Evolutionary conservation across 2,329 filamentous ascomycete genomes (phyloP), one percentile per base, ranked within the genome.

Genomic region (Aspergillus sp.): DNA sequence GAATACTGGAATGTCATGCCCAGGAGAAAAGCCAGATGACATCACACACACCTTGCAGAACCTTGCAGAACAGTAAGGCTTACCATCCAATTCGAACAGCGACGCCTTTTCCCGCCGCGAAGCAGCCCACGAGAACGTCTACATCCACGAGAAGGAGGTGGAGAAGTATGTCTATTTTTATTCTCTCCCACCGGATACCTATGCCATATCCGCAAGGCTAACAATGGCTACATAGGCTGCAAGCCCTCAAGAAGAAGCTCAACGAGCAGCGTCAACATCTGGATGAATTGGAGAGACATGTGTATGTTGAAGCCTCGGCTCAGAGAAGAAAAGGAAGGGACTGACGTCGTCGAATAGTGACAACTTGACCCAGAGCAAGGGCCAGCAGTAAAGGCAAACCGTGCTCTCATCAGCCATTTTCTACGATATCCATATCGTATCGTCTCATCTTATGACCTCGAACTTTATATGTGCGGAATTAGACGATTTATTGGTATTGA

Each of bases 61-160:
- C 19, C 19, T 19, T 19, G 19, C 19, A 19, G 19, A 19, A 19
- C 19, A 19, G 19, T 19, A 36, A 39, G 26, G 47, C 53, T 61
- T 47, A 57, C 43, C 32, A 28, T 38, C 30, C 7, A 35, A 41
- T 58, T 19, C 19, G 19, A 19, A 19, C 56, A 94, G 91, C 59
- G 91, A 98, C 66, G 82, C 88, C 48, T 98, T 96, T 80, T 88
- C 84, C 73, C 85, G 85, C 73, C 88, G 93, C 60, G 93, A 98
- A 73, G 80, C 84, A 66, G 91, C 91, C 57, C 78, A 75, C 66
- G 93, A 97, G 75, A 84, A 89, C 68, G 80, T 81, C 59, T 87
- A 86, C 72, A 89, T 98, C 73, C 81, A 82, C 62, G 76, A 86
- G 74, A 86, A 89, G 66, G 93, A 97, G 80, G 81, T 82, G 73